These are phyloP conservation scores for Beta corolliflora DNA, from an alignment of 179 eudicot genomes.

Conservation along the genomic window DNA sequence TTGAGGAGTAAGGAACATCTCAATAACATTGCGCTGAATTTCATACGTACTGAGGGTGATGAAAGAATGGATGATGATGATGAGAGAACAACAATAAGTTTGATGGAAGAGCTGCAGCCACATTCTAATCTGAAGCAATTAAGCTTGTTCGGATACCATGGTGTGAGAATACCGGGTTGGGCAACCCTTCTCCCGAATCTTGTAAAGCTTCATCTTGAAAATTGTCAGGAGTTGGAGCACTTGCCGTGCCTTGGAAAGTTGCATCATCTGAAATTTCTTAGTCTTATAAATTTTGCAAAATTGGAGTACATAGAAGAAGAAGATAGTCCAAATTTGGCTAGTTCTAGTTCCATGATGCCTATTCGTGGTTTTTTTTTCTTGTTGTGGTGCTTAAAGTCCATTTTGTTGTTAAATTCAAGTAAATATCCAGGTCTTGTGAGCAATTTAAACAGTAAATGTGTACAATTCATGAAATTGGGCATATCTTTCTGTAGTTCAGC, in stretches of 20 bases:
- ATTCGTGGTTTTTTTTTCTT: no score
- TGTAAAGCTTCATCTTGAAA: background rate
- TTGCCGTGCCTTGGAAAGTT: background rate
- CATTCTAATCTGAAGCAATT: background rate
- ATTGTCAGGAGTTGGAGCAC: background rate
- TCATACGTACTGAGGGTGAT: background rate
- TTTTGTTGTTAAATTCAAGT: no score
- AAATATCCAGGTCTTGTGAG: no score
- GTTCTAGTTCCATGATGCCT: no score
- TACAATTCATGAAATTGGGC: no score
- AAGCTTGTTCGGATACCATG: background rate
- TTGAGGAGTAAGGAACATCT: conserved; percentile 16
- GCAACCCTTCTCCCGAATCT: background rate
- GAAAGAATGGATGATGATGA: no score
- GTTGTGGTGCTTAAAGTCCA: no score
- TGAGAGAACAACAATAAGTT: background rate
- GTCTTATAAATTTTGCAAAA: background rate
- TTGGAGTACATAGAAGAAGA: conserved; percentile 22
- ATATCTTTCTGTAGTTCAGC: no score
- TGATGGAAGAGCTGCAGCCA: conserved; percentile 1
- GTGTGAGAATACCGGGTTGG: background rate
- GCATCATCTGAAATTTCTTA: background rate
- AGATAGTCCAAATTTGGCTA: no score
- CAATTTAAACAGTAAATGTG: no score
- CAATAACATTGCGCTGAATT: background rate